Base-by-base conservation (phyloP, 1,139 yeast species). In the Kluyveromyces sp. region DNA sequence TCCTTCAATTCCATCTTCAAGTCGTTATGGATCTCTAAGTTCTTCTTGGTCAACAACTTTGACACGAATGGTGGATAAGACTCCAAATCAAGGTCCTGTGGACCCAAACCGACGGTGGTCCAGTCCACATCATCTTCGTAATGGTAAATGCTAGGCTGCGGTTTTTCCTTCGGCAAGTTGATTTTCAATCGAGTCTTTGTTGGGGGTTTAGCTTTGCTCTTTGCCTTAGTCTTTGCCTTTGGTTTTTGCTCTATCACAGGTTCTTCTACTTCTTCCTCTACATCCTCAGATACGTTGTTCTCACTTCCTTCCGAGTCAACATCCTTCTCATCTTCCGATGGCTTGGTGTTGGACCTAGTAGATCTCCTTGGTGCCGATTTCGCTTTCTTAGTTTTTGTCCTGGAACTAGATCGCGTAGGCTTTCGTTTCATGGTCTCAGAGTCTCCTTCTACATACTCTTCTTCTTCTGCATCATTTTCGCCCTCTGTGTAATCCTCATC, bases 51-150 rank as follows among this genome's bases (percentile, higher is more conserved):
- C 2, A 60, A 46, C 17, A 58, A 46, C 47, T 54, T 58, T 30
- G 52, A 51, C n/a, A 34, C 38, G 4, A 4, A 56, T 1, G 60
- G 45, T 44, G 55, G 57, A 17, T 44, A 25, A 7, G 50, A 37
- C 15, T 50, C 45, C 1, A 58, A 39, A 3, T 55, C 45, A n/a
- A 50, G 39, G 43, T 61, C 61, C 45, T 61, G 65, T 4, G 63
- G 61, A 3, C 65, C 65, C 45, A 57, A 39, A 1, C 65, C 65
- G 3, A 60, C 60, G 7, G 57, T 43, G 16, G 48, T 40, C 64
- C 64, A 59, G 47, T 60, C 58, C 36, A 52, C 63, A 46, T 61
- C 65, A 42, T 58, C 61, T 11, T 59, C 63, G 39, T 56, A 61
- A 32, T 53, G 48, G 43, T 57, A 61, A 16, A 38, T 37, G 42